Percentiles rank a stretch among this genome's conserved stretches.
Evolutionary conservation across 2,329 filamentous ascomycete species (phyloP).

Genomic region (Pseudocercospora cruenta): DNA sequence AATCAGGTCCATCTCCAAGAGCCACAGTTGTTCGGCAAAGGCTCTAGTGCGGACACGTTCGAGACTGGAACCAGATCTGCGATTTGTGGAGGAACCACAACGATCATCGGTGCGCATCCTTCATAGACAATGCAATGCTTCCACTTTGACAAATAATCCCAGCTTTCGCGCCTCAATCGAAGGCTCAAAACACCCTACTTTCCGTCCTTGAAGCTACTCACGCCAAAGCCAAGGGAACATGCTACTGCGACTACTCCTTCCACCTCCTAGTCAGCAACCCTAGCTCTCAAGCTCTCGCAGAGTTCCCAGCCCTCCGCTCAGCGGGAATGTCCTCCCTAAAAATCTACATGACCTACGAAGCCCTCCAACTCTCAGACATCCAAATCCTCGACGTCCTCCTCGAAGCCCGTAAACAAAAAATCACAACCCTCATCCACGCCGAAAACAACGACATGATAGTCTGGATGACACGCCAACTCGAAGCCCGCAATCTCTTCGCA

Average conservation of each 20-base stretch:
- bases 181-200: slow-evolving; percentile 50
- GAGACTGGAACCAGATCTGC: slow-evolving; percentile 50
- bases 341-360: slow-evolving; percentile 50
- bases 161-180: slow-evolving; percentile 54
- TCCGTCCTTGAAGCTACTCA: slow-evolving; percentile 49
- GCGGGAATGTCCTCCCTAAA: slow-evolving; percentile 47
- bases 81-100: slow-evolving; percentile 54
- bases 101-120: slow-evolving; percentile 49
- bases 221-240: slow-evolving; percentile 47
- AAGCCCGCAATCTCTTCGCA: slow-evolving; percentile 51
- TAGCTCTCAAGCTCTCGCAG: slow-evolving; percentile 36
- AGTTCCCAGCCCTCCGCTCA: slow-evolving; percentile 42
- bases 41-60: slow-evolving; percentile 45
- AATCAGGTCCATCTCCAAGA: slow-evolving; percentile 52
- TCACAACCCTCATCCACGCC: slow-evolving; percentile 61
- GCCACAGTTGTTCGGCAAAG: slow-evolving; percentile 50
- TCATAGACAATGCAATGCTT: too few relatives aligned
- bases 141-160: too few relatives aligned
- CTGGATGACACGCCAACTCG: slow-evolving; percentile 59
- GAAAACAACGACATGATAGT: slow-evolving; percentile 59
- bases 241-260: slow-evolving; percentile 54
- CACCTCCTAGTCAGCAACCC: slow-evolving; percentile 46
- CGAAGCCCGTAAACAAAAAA: slow-evolving; percentile 47
- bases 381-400: slow-evolving; percentile 45
- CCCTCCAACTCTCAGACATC: slow-evolving; percentile 44